Conservation (phyloP, 1,284 basidiomycete genomes). For the Pascua sp. region DNA sequence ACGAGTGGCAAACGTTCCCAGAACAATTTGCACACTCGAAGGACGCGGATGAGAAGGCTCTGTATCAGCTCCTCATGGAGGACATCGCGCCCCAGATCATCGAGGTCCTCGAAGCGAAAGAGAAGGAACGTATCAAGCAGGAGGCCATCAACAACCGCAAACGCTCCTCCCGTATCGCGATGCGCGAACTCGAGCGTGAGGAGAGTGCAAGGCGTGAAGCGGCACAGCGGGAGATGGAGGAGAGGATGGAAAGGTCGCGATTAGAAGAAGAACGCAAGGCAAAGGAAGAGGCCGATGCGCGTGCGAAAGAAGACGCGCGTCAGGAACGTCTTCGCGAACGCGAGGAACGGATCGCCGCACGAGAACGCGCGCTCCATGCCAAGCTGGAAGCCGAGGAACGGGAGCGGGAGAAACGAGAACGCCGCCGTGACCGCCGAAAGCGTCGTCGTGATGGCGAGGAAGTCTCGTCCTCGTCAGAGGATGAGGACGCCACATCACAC, state of each 20-base stretch:
- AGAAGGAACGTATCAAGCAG: conserved; percentile 49
- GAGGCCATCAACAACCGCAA: conserved; percentile 53
- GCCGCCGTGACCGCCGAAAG: conserved; percentile 39
- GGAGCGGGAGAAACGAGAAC: conserved; percentile 33
- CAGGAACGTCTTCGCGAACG: conserved; percentile 49
- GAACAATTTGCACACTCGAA: conserved; percentile 52
- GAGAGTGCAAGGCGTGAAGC: conserved; percentile 46
- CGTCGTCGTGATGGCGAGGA: conserved; percentile 34
- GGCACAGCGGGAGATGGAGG: conserved; percentile 50
- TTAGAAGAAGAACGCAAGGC: conserved; percentile 39
- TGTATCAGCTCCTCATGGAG: conserved; percentile 50
- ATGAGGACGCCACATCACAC: conserved; percentile 8
- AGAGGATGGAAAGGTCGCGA: conserved; percentile 50
- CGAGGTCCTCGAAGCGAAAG: conserved; percentile 41
- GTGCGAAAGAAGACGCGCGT: conserved; percentile 47
- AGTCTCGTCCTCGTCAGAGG: conserved; percentile 15
- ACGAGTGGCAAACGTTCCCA: conserved; percentile 53
- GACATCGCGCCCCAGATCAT: conserved; percentile 52
- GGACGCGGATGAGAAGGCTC: conserved; percentile 53
- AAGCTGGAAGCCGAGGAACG: conserved; percentile 42
- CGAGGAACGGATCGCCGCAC: conserved; percentile 48
- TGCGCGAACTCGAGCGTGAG: conserved; percentile 53
- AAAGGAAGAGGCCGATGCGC: conserved; percentile 38
- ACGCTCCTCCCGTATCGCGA: conserved; percentile 54
- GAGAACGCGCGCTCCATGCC: conserved; percentile 46